Percentiles rank a stretch among this genome's conserved stretches.
Conservation (phyloP, 805 yeast species). For the Myxozyma melibiosi region DNA sequence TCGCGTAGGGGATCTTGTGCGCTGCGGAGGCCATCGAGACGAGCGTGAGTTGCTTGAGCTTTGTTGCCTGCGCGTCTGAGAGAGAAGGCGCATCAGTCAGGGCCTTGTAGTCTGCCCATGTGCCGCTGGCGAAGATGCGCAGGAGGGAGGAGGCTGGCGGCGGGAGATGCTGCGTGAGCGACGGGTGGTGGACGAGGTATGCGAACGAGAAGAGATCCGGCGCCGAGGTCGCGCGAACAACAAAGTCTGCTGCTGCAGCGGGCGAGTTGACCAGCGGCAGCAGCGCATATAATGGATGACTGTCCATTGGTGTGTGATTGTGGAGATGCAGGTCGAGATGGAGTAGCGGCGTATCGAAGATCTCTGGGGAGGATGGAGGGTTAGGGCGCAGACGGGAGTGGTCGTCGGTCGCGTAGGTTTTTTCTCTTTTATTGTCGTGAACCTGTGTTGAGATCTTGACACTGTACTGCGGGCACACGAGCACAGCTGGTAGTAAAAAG, state of each 20-base stretch:
- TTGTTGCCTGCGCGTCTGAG: slow-evolving; percentile 18
- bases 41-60: slow-evolving; percentile 29
- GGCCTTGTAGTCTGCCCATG: slow-evolving; percentile 27
- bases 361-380: no score
- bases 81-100: slow-evolving; percentile 5
- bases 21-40: slow-evolving; percentile 19
- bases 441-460: no score
- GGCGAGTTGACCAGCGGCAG: slow-evolving; percentile 23
- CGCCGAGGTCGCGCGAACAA: slow-evolving; percentile 22
- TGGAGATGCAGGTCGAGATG: no score
- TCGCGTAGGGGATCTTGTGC: slow-evolving; percentile 19
- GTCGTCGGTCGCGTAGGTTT: no score
- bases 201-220: slow-evolving; percentile 22
- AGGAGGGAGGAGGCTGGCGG: slow-evolving; percentile 4
- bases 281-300: slow-evolving; percentile 22
- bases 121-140: slow-evolving; percentile 26
- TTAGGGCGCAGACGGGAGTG: no score
- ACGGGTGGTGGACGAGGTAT: slow-evolving; percentile 3
- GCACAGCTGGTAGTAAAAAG: no score
- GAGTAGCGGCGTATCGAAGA: no score
- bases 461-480: no score
- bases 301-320: not conserved
- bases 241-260: slow-evolving; percentile 27
- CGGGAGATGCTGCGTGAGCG: slow-evolving; percentile 9
- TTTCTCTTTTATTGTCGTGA: no score